Base-by-base conservation (phyloP, 768 basidiomycete genomes). In the Postia placenta region DNA sequence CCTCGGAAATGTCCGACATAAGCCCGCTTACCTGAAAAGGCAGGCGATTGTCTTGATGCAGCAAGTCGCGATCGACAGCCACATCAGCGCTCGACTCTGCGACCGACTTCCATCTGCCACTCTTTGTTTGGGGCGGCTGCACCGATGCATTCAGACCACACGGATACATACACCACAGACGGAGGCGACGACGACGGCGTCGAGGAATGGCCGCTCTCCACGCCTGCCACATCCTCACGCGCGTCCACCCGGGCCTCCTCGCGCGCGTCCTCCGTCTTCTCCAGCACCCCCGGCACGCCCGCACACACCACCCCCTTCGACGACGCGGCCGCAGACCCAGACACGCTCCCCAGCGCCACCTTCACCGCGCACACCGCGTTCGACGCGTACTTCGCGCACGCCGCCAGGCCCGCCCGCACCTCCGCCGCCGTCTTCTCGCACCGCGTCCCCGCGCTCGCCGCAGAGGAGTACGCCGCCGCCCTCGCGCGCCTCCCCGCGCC, bases 371-470 rank as follows among this genome's bases (percentile, higher is more conserved):
- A 78, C 22, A 81, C 88, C 5, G 70, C 82, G 5, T 92, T 93
- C 47, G 93, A 98, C 68, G 81, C 85, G 19, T 98, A 95, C 69
- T 89, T 98, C 63, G 73, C 71, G 5, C 75, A 81, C 35, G 70
- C 76, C 24, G 71, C 81, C 7, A 72, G 80, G 20, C 76, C 84
- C 14, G 67, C 81, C 1, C 78, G 79, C 53, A 94, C 92, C 25
- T 91, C 90, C 26, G 69, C 81, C 51, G 84, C 86, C 57, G 77
- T 90, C 42, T 92, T 92, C 64, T 90, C 92, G 0, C 63, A 75
- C 20, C 77, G 84, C 22, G 78, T 91, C 26, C 74, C 82, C 20
- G 86, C 90, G 0, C 71, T 92, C 30, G 77, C 81, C 11, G 67
- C 77, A 2, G 81, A 87, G 20, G 85, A 85, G 58, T 85, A 80